Percentiles rank a stretch among this genome's conserved stretches.
Evolutionary conservation across 75 land plant genomes (phyloP).

Genomic region (Cunninghamia lanceolata): DNA sequence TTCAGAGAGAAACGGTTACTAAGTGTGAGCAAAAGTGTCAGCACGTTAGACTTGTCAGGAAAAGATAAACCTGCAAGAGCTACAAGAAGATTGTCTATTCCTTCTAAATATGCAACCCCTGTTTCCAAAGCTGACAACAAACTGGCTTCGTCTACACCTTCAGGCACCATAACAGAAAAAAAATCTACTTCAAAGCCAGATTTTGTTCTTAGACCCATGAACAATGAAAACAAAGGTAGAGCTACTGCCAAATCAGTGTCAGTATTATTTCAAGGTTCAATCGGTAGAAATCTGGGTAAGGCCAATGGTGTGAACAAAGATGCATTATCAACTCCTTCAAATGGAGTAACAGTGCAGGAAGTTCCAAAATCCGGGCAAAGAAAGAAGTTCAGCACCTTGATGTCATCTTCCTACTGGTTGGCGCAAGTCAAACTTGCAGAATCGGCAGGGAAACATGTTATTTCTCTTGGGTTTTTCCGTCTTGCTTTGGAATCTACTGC

Average conservation of each 20-base stretch:
- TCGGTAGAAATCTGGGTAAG: slow-evolving; percentile 18
- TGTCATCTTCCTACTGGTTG: slow-evolving; percentile 36
- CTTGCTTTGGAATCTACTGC: slow-evolving; percentile 35
- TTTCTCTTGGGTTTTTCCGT: slow-evolving; percentile 40
- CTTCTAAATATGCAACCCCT: slow-evolving; percentile 28
- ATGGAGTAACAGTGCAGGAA: slow-evolving; percentile 10
- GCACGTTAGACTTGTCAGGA: slow-evolving; percentile 40
- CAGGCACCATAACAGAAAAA: slow-evolving; percentile 30
- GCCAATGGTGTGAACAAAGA: slow-evolving; percentile 19
- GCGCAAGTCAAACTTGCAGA: slow-evolving; percentile 39
- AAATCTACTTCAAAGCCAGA: slow-evolving; percentile 12
- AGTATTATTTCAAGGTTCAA: slow-evolving; percentile 9
- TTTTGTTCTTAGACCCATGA: neutral
- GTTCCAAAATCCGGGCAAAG: slow-evolving; percentile 24
- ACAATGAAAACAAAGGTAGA: neutral
- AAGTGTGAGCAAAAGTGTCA: slow-evolving; percentile 51
- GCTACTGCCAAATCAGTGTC: neutral
- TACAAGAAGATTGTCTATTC: slow-evolving; percentile 55
- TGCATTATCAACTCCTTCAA: slow-evolving; percentile 35
- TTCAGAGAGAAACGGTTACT: slow-evolving; percentile 34
- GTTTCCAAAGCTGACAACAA: slow-evolving; percentile 1
- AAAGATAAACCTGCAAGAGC: slow-evolving; percentile 47
- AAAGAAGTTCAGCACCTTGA: slow-evolving; percentile 11
- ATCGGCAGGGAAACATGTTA: slow-evolving; percentile 35
- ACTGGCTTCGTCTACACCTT: slow-evolving; percentile 29